Base-by-base conservation (phyloP, 768 basidiomycete species). In the Suillus sp. region DNA sequence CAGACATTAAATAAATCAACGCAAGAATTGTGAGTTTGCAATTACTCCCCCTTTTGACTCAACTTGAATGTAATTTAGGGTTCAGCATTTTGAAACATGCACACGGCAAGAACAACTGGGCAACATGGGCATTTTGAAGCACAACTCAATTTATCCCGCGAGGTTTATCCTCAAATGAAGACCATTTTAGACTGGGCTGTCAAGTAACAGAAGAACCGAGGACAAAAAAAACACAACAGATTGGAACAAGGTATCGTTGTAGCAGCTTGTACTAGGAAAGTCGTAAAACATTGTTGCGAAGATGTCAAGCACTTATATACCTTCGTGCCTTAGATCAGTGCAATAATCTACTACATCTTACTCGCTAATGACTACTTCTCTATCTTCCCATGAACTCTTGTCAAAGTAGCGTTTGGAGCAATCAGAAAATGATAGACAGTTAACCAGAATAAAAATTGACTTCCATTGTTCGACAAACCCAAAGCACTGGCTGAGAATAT, bases 1-100 rank as follows among this genome's bases (percentile, higher is more conserved):
- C n/a, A n/a, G n/a, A n/a, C 48, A 6, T 51, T 77, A 51, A 79
- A 79, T 51, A 43, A 65, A n/a, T 73, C 74, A 53, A 74, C 73
- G 0, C 70, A 67, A 64, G 71, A 61, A 30, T 51, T 79, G 77
- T 77, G 62, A 64, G 77, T 47, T n/a, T 38, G 54, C 37, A 32
- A n/a, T 14, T 6, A 1, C 43, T 14, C n/a, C n/a, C 7, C 38
- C 38, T 63, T n/a, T 27, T 37, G 34, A 40, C 14, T n/a, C 8
- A 42, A 25, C 22, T 20, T 51, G 9, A 51, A 51, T 32, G 30
- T 34, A 30, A n/a, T 40, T 40, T 53, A 78, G 76, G 20, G 34
- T 78, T 22, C 40, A 60, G 32, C 71, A 74, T 30, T 53, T 77
- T 13, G 74, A 65, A 66, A 66, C 34, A 65, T 74, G 2, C 73